Conservation (phyloP, 2,329 filamentous ascomycete species). For the Coniochaeta pulveracea region DNA sequence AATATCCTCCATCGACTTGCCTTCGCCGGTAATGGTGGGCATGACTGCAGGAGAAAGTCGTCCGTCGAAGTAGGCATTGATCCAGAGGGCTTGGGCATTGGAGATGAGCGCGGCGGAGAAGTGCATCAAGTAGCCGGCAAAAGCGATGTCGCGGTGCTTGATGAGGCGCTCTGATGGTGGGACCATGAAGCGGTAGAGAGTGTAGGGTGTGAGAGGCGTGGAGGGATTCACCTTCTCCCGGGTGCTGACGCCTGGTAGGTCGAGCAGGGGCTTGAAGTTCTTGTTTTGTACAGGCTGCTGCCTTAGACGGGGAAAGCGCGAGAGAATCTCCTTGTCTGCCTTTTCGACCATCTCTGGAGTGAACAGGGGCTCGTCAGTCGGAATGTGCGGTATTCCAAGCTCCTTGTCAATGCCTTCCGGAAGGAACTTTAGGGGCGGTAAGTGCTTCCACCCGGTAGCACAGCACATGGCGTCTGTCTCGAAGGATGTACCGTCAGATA, state of each 20-base stretch:
- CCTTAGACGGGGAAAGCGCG: constrained; percentile 38
- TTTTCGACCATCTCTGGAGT: constrained; percentile 24
- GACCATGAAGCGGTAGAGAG: constrained; percentile 34
- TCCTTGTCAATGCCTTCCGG: constrained; percentile 31
- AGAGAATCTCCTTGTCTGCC: constrained; percentile 42
- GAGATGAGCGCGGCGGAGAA: constrained; percentile 29
- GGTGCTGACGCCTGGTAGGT: constrained; percentile 23
- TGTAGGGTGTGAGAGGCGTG: constrained; percentile 23
- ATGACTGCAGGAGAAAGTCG: constrained; percentile 24
- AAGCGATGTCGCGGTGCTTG: constrained; percentile 28
- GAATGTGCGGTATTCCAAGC: constrained; percentile 35
- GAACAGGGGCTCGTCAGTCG: constrained; percentile 16
- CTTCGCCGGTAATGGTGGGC: constrained; percentile 5
- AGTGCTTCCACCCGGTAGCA: constrained; percentile 47
- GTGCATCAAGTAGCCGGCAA: constrained; percentile 31
- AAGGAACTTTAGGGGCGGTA: constrained; percentile 39
- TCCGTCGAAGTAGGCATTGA: constrained; percentile 51
- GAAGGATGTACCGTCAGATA: constrained; percentile 35
- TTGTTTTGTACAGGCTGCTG: constrained; percentile 37
- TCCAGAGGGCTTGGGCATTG: constrained; percentile 47
- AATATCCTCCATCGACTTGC: constrained; percentile 28
- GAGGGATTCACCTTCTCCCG: constrained; percentile 16
- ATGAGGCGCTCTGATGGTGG: constrained; percentile 27
- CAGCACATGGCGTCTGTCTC: constrained; percentile 40
- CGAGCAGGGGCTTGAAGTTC: constrained; percentile 29